Base-by-base conservation (phyloP, 2,329 filamentous ascomycete species). In the Falciphora oryzae region DNA sequence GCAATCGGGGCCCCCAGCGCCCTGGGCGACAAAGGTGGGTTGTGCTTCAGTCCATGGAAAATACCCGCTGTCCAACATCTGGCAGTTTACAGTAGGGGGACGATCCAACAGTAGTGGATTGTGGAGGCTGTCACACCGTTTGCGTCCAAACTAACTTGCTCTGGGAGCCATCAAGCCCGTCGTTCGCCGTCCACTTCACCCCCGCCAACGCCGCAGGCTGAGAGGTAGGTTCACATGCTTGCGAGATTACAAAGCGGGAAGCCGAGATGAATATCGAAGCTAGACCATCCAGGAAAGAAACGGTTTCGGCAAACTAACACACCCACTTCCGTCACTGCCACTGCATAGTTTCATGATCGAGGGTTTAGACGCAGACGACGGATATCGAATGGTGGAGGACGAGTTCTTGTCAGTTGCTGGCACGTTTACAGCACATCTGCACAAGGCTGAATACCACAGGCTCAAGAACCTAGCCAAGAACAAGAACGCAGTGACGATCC, bases 321-420 rank as follows among this genome's bases (percentile, higher is more conserved):
- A 44, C 18, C 38, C 4, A 13, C 11, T 13, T 32, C 32, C 7
- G 32, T 13, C 32, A 32, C 7, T 32, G 32, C 11, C 38, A 53
- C 44, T 6, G 10, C 44, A 59, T 64, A 87, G 85, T 35, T 81
- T 81, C 72, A 93, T 94, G 89, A 77, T 80, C 2, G 80, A 86
- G 60, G 88, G 87, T 3, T 74, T 83, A n/a, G 79, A 83, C 4
- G 75, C 81, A n/a, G 91, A 95, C 73, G 90, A 93, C 72, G 78
- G 77, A 64, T 94, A 86, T 75, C 88, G 90, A 70, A 93, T 94
- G 89, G 91, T 95, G 0, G 91, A 94, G 74, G 91, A 95, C 70
- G 91, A 94, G 69, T 86, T 95, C 67, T 77, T 89, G 27, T 77
- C 83, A 22, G 84, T 87, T 0, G 91, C 91, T 0, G 84, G 86